Base-by-base conservation (phyloP, 2,329 filamentous ascomycete genomes). In the Daldinia sp. region DNA sequence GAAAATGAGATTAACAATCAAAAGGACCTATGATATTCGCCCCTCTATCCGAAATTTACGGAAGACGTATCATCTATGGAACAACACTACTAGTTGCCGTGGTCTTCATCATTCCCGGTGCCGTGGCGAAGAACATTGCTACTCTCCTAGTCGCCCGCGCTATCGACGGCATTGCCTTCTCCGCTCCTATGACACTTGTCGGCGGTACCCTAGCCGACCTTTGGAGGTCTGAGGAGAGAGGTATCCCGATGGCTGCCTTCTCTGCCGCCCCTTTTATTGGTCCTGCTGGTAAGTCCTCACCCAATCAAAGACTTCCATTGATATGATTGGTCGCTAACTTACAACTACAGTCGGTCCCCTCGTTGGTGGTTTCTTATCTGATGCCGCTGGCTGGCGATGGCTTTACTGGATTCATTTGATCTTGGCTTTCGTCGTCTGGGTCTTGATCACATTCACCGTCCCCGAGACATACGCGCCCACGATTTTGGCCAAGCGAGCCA, bases 361-460 rank as follows among this genome's bases (percentile, higher is more conserved):
- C 0, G 84, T 90, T 5, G 93, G 93, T 68, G 93, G 92, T 9
- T 96, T 88, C 74, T 81, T 95, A 1, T 83, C 85, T 6, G 90
- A 93, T 69, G 85, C 84, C 0, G 78, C 81, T 0, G 89, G 89
- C 34, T 95, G 92, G 92, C 81, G 92, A 68, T 95, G 91, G 91
- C 81, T 95, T 0, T 95, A 95, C 80, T 94, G 91, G 90, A 86
- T 96, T 69, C 92, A 94, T 73, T 81, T 95, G 9, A 96, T 96
- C 72, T 74, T 95, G 10, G 81, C 90, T 23, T 87, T 82, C 11
- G 74, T 89, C 49, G 85, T 90, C 69, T 95, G 90, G 87, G 63
- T 90, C 15, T 75, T 94, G 63, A 93, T 95, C 76, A 90, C 89
- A 27, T 94, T 96, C 77, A 95, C 92, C n/a, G 89, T 96, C 0